phyloP scores from a whole-genome alignment of 2,329 filamentous ascomycete species.

The Colletotrichum noveboracense region DNA sequence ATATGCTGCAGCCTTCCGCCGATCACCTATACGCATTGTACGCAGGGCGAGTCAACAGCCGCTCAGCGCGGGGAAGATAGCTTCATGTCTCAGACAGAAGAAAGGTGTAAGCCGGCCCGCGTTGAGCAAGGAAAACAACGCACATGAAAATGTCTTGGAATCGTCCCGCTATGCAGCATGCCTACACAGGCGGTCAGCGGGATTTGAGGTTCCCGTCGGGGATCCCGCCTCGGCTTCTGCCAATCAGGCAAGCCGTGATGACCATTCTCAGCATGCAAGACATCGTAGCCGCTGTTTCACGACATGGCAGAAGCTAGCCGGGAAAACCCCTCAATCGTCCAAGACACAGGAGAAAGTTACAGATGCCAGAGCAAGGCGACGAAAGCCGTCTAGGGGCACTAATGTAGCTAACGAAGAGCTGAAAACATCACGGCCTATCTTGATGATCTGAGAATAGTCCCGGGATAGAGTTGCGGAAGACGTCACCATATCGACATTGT shows the following conservation, averaged over 20 bases:
- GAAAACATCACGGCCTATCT: neutral
- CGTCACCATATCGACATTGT: neutral
- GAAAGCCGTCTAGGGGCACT: neutral
- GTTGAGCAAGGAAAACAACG: neutral
- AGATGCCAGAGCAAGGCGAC: neutral
- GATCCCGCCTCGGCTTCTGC: neutral
- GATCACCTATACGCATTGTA: neutral
- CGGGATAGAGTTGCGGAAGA: neutral
- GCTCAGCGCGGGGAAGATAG: neutral
- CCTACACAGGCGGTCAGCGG: neutral
- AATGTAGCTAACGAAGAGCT: neutral
- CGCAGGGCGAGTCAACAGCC: neutral
- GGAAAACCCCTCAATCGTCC: neutral
- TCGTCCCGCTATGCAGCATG: neutral
- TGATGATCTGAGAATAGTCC: neutral
- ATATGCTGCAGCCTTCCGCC: neutral
- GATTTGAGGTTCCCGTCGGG: neutral
- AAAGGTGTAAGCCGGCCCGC: neutral
- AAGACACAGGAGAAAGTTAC: neutral
- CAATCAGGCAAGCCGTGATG: neutral
- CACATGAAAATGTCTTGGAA: conserved; percentile 1
- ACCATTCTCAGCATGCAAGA: neutral
- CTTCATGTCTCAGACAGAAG: neutral
- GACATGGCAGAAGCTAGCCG: neutral
- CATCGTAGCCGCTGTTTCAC: neutral